Evolutionary conservation across 148 eudicot species (phyloP).

Genomic region (Rhododendron simsii): DNA sequence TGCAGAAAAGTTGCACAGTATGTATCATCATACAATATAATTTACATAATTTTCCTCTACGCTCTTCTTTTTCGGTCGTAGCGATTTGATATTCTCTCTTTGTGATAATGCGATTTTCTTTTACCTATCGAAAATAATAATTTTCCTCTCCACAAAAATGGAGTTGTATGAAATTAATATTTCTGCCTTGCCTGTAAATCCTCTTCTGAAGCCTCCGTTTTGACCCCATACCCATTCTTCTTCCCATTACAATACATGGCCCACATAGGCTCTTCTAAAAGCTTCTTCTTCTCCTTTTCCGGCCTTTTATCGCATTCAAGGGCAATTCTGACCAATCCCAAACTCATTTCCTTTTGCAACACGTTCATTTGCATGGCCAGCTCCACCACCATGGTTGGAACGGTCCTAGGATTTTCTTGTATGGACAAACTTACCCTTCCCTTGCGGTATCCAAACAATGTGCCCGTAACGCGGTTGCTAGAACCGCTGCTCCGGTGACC

Average conservation of each 20-base stretch:
- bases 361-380: constrained; percentile 53
- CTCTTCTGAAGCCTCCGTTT: constrained; percentile 58
- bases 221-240: constrained; percentile 55
- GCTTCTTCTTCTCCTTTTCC: constrained; percentile 27
- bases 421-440: constrained; percentile 62
- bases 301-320: constrained; percentile 64
- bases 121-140: too few species aligned
- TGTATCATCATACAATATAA: too few species aligned
- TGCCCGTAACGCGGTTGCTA: constrained; percentile 40
- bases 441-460: constrained; percentile 61
- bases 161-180: too few species aligned
- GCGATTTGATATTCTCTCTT: too few species aligned
- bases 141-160: too few species aligned
- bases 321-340: constrained; percentile 65
- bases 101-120: too few species aligned
- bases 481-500: constrained; percentile 1
- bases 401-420: constrained; percentile 51
- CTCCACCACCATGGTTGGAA: constrained; percentile 57
- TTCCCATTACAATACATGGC: constrained; percentile 70
- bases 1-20: too few species aligned
- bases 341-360: constrained; percentile 56
- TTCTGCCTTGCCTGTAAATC: constrained; percentile 10
- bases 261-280: constrained; percentile 69
- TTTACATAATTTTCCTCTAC: too few species aligned
- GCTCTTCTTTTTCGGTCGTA: too few species aligned